Percentiles rank a stretch among this genome's conserved stretches.
phyloP scores from a whole-genome alignment of 192 early-diverging fungal species.

The Gonapodya prolifera region DNA sequence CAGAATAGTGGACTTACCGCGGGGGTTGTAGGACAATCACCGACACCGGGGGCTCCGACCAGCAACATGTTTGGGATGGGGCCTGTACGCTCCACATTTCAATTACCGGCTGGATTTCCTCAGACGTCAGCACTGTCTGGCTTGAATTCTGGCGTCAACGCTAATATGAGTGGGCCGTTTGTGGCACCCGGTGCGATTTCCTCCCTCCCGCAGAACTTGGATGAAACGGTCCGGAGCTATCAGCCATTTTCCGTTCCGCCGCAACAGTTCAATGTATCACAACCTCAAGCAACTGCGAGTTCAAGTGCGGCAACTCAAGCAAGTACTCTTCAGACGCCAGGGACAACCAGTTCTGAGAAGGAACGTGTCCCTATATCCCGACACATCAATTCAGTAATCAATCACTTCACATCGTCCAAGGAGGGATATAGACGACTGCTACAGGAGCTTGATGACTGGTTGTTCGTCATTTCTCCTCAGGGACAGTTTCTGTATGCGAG shows the following conservation, averaged over 20 bases:
- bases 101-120: not conserved
- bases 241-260: not conserved
- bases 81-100: not conserved
- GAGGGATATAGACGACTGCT: conserved; percentile 20
- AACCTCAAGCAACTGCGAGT: not conserved
- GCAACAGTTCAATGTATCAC: not conserved
- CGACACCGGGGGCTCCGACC: not conserved
- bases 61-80: not conserved
- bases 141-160: not conserved
- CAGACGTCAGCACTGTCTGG: not conserved
- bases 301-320: not conserved
- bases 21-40: not conserved
- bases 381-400: conserved; percentile 29
- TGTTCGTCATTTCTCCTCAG: conserved; percentile 18
- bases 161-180: not conserved
- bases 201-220: not conserved
- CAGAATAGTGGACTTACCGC: too few species aligned
- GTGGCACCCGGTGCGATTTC: not conserved
- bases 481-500: conserved; percentile 16
- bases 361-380: conserved; percentile 13
- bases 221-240: not conserved
- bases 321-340: not conserved
- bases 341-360: not conserved
- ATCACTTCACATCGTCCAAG: conserved; percentile 22
- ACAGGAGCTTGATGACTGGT: conserved; percentile 24